Evolutionary conservation across 108 stramenopile genomes (phyloP).

Genomic region (Fistulifera pelliculosa): DNA sequence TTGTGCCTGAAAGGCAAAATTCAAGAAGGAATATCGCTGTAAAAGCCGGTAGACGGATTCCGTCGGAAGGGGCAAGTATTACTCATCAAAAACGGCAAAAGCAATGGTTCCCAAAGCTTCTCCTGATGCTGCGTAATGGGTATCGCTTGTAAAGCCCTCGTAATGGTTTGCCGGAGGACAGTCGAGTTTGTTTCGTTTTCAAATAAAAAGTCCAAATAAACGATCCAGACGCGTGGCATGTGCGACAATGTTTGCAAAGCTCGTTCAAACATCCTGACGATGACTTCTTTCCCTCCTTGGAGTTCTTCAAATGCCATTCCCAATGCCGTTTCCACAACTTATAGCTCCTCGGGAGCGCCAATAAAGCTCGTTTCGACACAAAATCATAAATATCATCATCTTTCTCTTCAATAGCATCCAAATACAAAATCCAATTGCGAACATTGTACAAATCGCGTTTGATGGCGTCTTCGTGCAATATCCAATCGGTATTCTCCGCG

Average conservation of each 20-base stretch:
- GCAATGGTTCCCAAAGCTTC: conserved; percentile 74
- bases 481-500: too few species aligned
- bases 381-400: conserved; percentile 11
- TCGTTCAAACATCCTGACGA: conserved; percentile 56
- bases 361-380: conserved; percentile 74
- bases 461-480: conserved; percentile 29
- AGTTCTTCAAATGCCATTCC: conserved; percentile 23
- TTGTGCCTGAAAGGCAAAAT: not conserved
- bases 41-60: conserved; percentile 7
- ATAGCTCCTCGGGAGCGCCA: conserved; percentile 86
- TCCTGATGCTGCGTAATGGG: conserved; percentile 85
- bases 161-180: conserved; percentile 63
- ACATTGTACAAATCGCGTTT: conserved; percentile 66
- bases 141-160: conserved; percentile 85
- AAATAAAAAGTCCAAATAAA: conserved; percentile 42
- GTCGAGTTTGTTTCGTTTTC: conserved; percentile 22
- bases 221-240: conserved; percentile 92
- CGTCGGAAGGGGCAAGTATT: conserved; percentile 1
- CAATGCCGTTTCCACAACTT: conserved; percentile 94
- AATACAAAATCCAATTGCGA: conserved; percentile 69
- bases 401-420: conserved; percentile 58
- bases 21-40: not conserved
- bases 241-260: conserved; percentile 76
- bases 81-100: not conserved
- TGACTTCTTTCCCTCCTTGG: not conserved